Conservation (phyloP, 1,139 yeast species). For the Pichia sp. region DNA sequence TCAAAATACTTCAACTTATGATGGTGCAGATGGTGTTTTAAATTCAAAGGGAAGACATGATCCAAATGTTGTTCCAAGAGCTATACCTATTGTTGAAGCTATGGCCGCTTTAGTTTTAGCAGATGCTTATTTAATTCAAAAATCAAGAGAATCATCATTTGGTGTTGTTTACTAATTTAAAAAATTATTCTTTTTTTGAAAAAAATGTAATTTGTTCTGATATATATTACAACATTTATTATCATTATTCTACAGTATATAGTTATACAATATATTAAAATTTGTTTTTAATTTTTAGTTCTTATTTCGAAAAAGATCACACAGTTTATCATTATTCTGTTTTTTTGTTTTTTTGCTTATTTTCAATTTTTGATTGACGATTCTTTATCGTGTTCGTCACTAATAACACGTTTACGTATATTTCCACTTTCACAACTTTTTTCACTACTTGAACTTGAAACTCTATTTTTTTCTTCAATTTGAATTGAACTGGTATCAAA, state of each 20-base stretch:
- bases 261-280: too few relatives aligned
- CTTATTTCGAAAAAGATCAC: background rate
- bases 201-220: too few relatives aligned
- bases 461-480: conserved; percentile 7
- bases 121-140: conserved; percentile 79
- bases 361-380: background rate
- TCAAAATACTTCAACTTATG: conserved; percentile 81
- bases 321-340: background rate
- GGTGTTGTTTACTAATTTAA: conserved; percentile 23
- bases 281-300: too few relatives aligned
- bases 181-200: too few relatives aligned
- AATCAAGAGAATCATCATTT: conserved; percentile 61
- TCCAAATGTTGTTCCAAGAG: conserved; percentile 97
- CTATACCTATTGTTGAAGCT: conserved; percentile 96
- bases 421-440: conserved; percentile 2
- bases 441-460: conserved; percentile 14
- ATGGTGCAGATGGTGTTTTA: conserved; percentile 76
- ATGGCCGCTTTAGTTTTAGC: conserved; percentile 93
- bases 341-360: too few relatives aligned
- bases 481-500: background rate
- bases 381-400: conserved; percentile 7
- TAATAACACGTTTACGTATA: conserved; percentile 11
- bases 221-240: too few relatives aligned
- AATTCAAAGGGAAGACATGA: conserved; percentile 98
- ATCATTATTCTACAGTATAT: too few relatives aligned